These are phyloP conservation scores for Millerago galiae DNA, from an alignment of 805 yeast species.

Conservation along the genomic window DNA sequence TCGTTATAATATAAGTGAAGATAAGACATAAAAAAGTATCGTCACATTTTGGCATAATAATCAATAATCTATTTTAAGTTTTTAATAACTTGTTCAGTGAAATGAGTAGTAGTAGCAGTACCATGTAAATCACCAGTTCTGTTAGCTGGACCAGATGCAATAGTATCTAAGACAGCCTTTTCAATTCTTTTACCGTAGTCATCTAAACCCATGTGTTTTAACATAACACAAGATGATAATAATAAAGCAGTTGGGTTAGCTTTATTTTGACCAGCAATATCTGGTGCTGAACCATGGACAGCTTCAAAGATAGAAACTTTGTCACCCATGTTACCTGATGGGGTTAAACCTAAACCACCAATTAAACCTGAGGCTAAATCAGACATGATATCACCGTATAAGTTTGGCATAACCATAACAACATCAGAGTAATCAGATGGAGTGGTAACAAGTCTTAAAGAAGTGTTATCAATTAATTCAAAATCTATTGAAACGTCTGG, in stretches of 20 bases:
- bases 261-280: conserved; percentile 96
- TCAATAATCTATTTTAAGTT: conserved; percentile 21
- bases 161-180: conserved; percentile 75
- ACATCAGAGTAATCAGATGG: conserved; percentile 79
- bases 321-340: conserved; percentile 99
- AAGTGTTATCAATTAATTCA: conserved; percentile 94
- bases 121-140: conserved; percentile 97
- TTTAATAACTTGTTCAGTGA: conserved; percentile 85
- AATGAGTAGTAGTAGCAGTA: conserved; percentile 78
- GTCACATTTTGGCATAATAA: conserved; percentile 2
- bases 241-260: conserved; percentile 98
- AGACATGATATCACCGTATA: conserved; percentile 98
- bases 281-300: conserved; percentile 99
- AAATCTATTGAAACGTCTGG: conserved; percentile 80
- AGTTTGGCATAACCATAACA: conserved; percentile 96
- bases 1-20: conserved; percentile 3
- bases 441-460: conserved; percentile 81
- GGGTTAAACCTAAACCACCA: conserved; percentile 98
- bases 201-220: conserved; percentile 93
- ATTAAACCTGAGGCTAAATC: conserved; percentile 96
- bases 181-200: conserved; percentile 80
- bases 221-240: conserved; percentile 97
- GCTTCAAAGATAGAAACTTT: conserved; percentile 98
- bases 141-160: conserved; percentile 93
- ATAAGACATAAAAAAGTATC: neutral